phyloP scores from a whole-genome alignment of 2,329 filamentous ascomycete species.

The Apiospora phragmitis region DNA sequence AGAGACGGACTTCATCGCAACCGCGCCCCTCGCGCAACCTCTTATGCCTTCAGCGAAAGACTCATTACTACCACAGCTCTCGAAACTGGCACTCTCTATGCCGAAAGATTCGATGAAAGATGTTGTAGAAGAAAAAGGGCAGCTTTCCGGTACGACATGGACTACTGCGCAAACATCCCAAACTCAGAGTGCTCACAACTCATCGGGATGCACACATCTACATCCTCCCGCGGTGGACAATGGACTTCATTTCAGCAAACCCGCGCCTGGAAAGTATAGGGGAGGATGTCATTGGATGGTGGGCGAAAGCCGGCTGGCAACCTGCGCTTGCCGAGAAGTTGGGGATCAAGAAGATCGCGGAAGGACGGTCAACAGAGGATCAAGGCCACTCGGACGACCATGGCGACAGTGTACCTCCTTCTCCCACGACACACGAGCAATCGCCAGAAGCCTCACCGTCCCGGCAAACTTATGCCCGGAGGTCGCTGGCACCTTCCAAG shows the following conservation, averaged over 20 bases:
- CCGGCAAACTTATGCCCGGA: conserved; percentile 20
- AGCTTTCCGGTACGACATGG: conserved; percentile 73
- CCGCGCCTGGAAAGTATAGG: conserved; percentile 83
- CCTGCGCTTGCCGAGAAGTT: conserved; percentile 77
- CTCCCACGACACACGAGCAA: conserved; percentile 17
- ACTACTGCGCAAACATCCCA: conserved; percentile 72
- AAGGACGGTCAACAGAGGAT: conserved; percentile 41
- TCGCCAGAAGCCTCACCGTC: conserved; percentile 23
- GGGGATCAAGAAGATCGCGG: conserved; percentile 66
- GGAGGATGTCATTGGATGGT: conserved; percentile 92
- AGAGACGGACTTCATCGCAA: conserved; percentile 89
- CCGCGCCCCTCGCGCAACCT: conserved; percentile 63
- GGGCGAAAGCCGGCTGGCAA: conserved; percentile 95
- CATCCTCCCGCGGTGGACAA: conserved; percentile 87
- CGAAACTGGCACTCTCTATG: conserved; percentile 81
- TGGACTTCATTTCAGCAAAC: conserved; percentile 79
- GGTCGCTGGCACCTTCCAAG: conserved; percentile 27
- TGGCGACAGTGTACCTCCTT: conserved; percentile 27
- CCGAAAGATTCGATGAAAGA: conserved; percentile 90
- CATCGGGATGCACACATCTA: conserved; percentile 94
- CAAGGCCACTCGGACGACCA: neutral
- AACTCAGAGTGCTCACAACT: conserved; percentile 77
- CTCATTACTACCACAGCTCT: conserved; percentile 67
- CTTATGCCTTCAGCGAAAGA: conserved; percentile 60
- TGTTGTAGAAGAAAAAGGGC: conserved; percentile 71